Evolutionary conservation across 164 flowering plant genomes (phyloP), one percentile per base, ranked within the genome.

Genomic region (Vitis cinerea): DNA sequence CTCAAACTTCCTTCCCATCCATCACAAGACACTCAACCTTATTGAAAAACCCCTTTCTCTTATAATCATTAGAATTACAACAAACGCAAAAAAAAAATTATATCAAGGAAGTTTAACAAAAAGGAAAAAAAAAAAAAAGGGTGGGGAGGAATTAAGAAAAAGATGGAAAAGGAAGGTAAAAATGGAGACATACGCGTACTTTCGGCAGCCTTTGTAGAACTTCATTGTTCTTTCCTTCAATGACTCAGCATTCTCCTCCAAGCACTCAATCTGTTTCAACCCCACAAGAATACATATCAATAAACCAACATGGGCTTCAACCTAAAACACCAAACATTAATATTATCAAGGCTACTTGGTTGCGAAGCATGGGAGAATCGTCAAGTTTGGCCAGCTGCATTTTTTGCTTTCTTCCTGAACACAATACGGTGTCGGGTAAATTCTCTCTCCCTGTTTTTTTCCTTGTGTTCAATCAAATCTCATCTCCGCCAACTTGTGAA

Each of bases 201-300:
- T 95, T 67, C 97, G 87, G 77, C 97, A 95, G 72, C 98, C 99
- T 86, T 95, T 95, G 66, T 87, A 89, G 59, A 92, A 91, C 83
- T 82, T 93, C 48, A 85, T 73, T 74, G 96, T 82, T 77, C 92
- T 85, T 75, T 93, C 98, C 79, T 95, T 83, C 55, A 95, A 69
- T 51, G 77, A 79, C 61, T 93, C 99, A 15, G 97, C 90, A 82
- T 81, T 86, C 79, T 92, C 97, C 78, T 94, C 99, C 82, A 91
- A 58, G 57, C 77, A 57, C 50, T 92, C 95, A 61, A 94, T 82
- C 99, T 94, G 94, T 68, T 72, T 69, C 72, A 76, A 23, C 44
- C 44, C 14, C 4, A 37, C 44, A n/a, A n/a, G 2, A 53, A 53
- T 6, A 53, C 15, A 37, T 37, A 37, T 37, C 44, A 37, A 37